Evolutionary conservation across 495 filamentous ascomycete genomes (phyloP).

Genomic region (Penicillium macrosclerotiorum): DNA sequence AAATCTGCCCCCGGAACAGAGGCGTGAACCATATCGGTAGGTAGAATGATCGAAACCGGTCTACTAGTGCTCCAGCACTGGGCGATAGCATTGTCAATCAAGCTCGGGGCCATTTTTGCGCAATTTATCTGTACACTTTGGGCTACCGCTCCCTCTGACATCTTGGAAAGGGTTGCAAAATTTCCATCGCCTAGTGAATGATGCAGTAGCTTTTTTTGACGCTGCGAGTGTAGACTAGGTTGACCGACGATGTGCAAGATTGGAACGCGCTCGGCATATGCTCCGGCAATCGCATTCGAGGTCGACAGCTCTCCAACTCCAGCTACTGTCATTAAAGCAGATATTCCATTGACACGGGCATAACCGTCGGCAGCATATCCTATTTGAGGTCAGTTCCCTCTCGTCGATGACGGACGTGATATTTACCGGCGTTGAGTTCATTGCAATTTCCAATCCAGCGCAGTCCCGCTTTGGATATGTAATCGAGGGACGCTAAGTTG

Average conservation of each 20-base stretch:
- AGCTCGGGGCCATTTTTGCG: slow-evolving; percentile 7
- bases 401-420: background rate
- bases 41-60: slow-evolving; percentile 26
- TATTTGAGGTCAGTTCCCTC: background rate
- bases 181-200: slow-evolving; percentile 25
- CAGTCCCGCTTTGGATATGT: slow-evolving; percentile 5
- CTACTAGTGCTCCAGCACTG: slow-evolving; percentile 21
- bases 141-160: background rate
- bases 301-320: slow-evolving; percentile 20
- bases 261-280: slow-evolving; percentile 25
- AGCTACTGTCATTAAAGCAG: slow-evolving; percentile 5
- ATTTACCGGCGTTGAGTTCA: slow-evolving; percentile 17
- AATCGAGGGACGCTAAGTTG: slow-evolving; percentile 15
- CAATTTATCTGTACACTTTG: too few species aligned
- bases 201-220: slow-evolving; percentile 6
- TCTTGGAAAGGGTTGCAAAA: background rate
- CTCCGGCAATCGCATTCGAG: slow-evolving; percentile 26
- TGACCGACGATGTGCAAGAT: slow-evolving; percentile 27
- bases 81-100: slow-evolving; percentile 26
- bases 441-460: slow-evolving; percentile 16
- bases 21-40: background rate
- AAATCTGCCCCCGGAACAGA: background rate
- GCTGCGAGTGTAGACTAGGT: slow-evolving; percentile 3
- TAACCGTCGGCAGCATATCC: slow-evolving; percentile 24
- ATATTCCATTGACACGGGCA: slow-evolving; percentile 14